Percentiles rank a stretch among this genome's conserved stretches.
Evolutionary conservation across 2,329 filamentous ascomycete species (phyloP).

Genomic region (Colletotrichum destructivum): DNA sequence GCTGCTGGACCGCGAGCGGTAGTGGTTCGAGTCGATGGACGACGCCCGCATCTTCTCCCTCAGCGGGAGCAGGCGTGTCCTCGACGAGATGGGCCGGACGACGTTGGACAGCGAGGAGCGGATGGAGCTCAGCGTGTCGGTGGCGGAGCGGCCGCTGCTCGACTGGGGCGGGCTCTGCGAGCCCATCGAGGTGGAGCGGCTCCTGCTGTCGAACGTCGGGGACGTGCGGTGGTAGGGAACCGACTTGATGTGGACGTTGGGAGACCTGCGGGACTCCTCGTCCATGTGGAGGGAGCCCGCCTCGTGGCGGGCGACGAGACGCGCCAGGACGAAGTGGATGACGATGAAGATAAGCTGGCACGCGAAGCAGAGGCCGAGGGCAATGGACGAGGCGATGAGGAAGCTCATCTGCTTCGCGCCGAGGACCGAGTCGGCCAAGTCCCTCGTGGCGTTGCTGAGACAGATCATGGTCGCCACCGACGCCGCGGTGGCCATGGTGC

Average conservation of each 20-base stretch:
- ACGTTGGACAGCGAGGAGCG: constrained; percentile 64
- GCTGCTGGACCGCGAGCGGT: constrained; percentile 53
- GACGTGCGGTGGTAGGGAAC: constrained; percentile 66
- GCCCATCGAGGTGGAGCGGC: constrained; percentile 52
- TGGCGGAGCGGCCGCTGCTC: constrained; percentile 59
- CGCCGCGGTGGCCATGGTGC: constrained; percentile 60
- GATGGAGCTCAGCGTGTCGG: constrained; percentile 64
- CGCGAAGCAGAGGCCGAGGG: constrained; percentile 62
- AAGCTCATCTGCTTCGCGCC: constrained; percentile 53
- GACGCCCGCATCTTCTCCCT: constrained; percentile 60
- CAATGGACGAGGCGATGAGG: constrained; percentile 61
- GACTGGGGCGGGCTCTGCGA: constrained; percentile 61
- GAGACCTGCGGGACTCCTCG: constrained; percentile 51
- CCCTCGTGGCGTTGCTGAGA: constrained; percentile 53
- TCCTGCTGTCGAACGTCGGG: constrained; percentile 43
- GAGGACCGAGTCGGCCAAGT: constrained; percentile 50
- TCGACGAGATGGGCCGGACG: constrained; percentile 71
- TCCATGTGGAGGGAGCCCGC: constrained; percentile 50
- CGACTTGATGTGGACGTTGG: constrained; percentile 63
- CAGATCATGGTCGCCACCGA: constrained; percentile 62
- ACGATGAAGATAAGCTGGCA: constrained; percentile 66
- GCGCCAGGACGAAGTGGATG: constrained; percentile 58
- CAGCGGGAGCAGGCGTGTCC: constrained; percentile 66
- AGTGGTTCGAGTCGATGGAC: constrained; percentile 64
- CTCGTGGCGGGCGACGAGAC: constrained; percentile 50